These are phyloP conservation scores for Botryotinia narcissicola DNA, from an alignment of 2,329 filamentous ascomycete genomes.

Conservation along the genomic window DNA sequence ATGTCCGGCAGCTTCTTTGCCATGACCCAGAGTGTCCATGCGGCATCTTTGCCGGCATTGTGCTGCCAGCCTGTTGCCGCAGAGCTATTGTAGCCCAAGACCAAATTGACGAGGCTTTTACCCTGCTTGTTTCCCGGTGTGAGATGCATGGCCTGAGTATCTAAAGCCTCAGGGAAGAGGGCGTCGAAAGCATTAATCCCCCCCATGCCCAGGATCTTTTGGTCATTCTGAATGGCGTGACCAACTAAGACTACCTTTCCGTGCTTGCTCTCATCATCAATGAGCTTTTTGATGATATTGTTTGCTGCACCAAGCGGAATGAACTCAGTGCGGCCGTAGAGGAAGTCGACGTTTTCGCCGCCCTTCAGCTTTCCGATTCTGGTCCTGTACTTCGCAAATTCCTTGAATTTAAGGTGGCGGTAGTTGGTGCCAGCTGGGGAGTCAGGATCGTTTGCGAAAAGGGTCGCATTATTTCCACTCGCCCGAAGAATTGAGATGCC, in stretches of 20 bases:
- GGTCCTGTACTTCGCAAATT: neutral
- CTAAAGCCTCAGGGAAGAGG: neutral
- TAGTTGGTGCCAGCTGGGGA: neutral
- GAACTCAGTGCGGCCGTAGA: neutral
- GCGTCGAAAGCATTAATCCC: neutral
- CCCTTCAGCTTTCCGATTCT: neutral
- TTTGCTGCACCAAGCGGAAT: neutral
- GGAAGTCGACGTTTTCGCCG: neutral
- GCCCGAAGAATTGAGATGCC: neutral
- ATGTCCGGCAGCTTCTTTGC: neutral
- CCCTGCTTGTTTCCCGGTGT: neutral
- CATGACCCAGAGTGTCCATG: conserved; percentile 2
- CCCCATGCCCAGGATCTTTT: neutral
- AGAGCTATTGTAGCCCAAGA: neutral
- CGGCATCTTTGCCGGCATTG: conserved; percentile 13
- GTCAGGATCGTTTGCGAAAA: neutral
- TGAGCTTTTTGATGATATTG: neutral
- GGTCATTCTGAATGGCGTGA: neutral
- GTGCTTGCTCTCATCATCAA: neutral
- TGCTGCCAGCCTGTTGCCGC: neutral
- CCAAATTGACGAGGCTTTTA: neutral
- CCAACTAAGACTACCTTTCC: neutral
- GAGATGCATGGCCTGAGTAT: neutral
- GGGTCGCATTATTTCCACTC: neutral
- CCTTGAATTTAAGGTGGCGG: neutral